Conservation (phyloP, 306 rosid species). For the Gynostemma pentaphyllum region DNA sequence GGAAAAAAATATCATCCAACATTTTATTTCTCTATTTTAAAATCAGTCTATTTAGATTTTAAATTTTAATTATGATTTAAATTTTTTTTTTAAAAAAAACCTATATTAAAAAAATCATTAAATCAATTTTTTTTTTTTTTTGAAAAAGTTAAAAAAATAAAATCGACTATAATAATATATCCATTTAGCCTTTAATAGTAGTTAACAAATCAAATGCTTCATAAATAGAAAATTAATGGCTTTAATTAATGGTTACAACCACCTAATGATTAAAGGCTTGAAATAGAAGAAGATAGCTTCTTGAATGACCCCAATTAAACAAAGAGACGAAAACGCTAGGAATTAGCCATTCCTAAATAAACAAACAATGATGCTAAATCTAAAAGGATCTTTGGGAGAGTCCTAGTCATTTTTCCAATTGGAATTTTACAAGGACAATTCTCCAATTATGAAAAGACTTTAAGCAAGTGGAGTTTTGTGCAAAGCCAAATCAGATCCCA, state of each 20-base stretch:
- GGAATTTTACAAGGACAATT: neutral
- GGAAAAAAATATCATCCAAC: no score
- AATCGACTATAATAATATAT: neutral
- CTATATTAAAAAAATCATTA: no score
- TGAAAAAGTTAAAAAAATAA: no score
- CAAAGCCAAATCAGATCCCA: neutral
- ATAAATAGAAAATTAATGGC: neutral
- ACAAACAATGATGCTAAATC: neutral
- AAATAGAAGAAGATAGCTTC: neutral
- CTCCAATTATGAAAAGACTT: no score
- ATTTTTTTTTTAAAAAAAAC: no score
- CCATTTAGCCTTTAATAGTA: neutral
- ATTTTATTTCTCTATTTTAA: no score
- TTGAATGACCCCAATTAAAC: neutral
- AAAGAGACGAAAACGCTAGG: neutral
- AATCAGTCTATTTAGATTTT: no score
- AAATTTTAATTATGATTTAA: no score
- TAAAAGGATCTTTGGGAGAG: neutral
- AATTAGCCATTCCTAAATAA: conserved; percentile 2
- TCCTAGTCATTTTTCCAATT: neutral
- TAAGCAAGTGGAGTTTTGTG: neutral
- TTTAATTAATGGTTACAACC: neutral
- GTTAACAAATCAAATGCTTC: conserved; percentile 1
- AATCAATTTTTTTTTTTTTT: no score
- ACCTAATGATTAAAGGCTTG: conserved; percentile 4